Percentiles rank a stretch among this genome's conserved stretches.
Conservation (phyloP, 352 stramenopile species). For the Phytophthora citricola region DNA sequence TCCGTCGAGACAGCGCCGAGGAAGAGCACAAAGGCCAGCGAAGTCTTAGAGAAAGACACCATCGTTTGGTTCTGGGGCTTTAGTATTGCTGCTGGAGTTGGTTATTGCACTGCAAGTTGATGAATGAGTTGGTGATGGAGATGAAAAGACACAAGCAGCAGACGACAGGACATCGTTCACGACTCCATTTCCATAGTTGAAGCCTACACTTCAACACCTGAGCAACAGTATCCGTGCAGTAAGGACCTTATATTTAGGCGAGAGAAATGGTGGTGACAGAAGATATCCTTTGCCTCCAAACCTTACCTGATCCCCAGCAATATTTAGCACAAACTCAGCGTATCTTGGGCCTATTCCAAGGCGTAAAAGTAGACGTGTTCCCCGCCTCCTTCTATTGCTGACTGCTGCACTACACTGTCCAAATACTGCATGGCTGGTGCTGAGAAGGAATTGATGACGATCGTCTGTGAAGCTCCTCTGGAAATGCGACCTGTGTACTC, state of each 20-base stretch:
- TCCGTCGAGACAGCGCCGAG: not conserved
- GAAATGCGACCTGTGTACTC: constrained; percentile 75
- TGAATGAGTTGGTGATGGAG: constrained; percentile 10
- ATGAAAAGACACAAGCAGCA: not conserved
- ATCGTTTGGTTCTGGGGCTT: not conserved
- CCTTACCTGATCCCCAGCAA: constrained; percentile 9
- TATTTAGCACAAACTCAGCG: constrained; percentile 1
- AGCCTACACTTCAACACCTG: constrained; percentile 4
- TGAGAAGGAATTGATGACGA: constrained; percentile 57
- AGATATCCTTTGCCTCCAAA: constrained; percentile 1
- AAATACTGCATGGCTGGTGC: constrained; percentile 63
- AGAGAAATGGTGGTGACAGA: not conserved
- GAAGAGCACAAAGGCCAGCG: constrained; percentile 14
- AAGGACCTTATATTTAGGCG: not conserved
- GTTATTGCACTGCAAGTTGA: constrained; percentile 11
- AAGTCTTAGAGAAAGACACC: constrained; percentile 15
- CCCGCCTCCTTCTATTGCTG: constrained; percentile 24
- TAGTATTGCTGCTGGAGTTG: constrained; percentile 5
- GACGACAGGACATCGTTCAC: not conserved
- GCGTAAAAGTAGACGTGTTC: constrained; percentile 38
- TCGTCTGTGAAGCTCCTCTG: constrained; percentile 22
- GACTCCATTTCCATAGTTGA: not conserved
- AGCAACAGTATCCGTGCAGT: constrained; percentile 6
- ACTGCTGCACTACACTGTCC: constrained; percentile 57
- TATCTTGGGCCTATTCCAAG: constrained; percentile 23